A percentile compares a stretch with the other conserved stretches of the same genome.
Evolutionary conservation across 1,284 basidiomycete genomes (phyloP).

Genomic region (Filobasidium uniguttulatum): DNA sequence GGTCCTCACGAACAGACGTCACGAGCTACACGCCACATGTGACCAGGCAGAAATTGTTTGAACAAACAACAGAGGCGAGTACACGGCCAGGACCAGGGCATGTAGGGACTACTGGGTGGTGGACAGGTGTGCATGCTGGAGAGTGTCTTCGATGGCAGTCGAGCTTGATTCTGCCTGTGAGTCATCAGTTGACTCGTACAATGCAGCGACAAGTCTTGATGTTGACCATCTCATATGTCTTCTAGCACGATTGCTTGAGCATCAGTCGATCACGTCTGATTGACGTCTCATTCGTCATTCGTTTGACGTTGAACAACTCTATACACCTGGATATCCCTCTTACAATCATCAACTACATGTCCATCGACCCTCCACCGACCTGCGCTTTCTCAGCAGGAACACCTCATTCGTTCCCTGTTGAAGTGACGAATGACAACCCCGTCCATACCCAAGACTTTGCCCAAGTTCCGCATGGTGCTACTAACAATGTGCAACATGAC

Average conservation of each 20-base stretch:
- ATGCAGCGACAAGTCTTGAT: too few relatives aligned
- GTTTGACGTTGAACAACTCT: slow-evolving; percentile 54
- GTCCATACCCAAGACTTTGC: neutral
- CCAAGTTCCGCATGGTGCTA: too few relatives aligned
- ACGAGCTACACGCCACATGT: slow-evolving; percentile 5
- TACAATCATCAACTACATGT: slow-evolving; percentile 35
- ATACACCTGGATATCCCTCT: slow-evolving; percentile 40
- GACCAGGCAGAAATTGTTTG: slow-evolving; percentile 51
- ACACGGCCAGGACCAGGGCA: slow-evolving; percentile 46
- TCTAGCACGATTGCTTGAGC: slow-evolving; percentile 56
- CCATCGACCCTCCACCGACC: slow-evolving; percentile 28
- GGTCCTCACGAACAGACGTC: slow-evolving; percentile 4
- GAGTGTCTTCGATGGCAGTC: slow-evolving; percentile 46
- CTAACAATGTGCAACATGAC: too few relatives aligned
- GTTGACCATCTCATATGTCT: slow-evolving; percentile 2
- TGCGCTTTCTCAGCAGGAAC: neutral
- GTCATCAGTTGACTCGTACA: slow-evolving; percentile 22
- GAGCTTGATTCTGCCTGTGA: slow-evolving; percentile 56
- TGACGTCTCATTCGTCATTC: slow-evolving; percentile 65
- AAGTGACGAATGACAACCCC: neutral
- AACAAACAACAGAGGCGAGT: slow-evolving; percentile 52
- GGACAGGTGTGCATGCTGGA: slow-evolving; percentile 59
- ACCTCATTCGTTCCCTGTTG: slow-evolving; percentile 5
- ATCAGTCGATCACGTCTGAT: slow-evolving; percentile 60
- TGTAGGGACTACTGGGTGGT: slow-evolving; percentile 52